Evolutionary conservation across 2,329 filamentous ascomycete species (phyloP), one percentile per base, ranked within the genome.

Genomic region (Drechmeria coniospora): DNA sequence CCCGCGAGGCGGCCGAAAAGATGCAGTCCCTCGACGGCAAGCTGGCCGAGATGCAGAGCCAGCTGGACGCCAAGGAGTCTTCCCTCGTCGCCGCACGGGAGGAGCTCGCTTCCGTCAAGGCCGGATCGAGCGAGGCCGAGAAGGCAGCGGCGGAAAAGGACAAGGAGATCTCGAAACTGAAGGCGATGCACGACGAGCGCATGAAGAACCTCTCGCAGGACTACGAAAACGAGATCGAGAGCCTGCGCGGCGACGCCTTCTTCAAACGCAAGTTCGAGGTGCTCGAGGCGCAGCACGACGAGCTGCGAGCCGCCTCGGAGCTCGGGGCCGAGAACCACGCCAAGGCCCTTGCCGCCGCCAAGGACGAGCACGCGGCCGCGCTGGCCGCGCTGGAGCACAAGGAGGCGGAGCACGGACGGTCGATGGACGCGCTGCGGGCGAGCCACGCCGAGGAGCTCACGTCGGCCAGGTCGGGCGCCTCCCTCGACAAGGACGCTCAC

Each of bases 151-250:
- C 52, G 18, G 51, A 46, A 33, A 68, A 67, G 44, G 65, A 66
- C 7, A 55, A 52, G 15, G 54, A 58, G 15, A 59, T 67, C 15
- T 50, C 59, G 10, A 61, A 61, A 42, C 48, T 73, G 33, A 63
- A 70, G 46, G 53, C 56, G 23, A 64, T 63, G 45, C 67, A 76
- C 41, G 59, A 68, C 34, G 59, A 65, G 37, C 66, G 70, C 42
- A 57, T 77, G 37, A 58, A 66, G 45, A 62, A 61, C 34, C 48
- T 76, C 30, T 69, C 68, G 2, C 56, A 66, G 36, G 70, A 75
- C 37, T 74, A 73, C 37, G 65, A 75, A 44, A 59, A 63, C n/a
- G 70, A 76, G 45, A 74, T 77, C 29, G 70, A 75, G 41, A 65
- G 64, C 32, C 61, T 75, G 11, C 63, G 65, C 31, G 70, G 68